phyloP scores from a whole-genome alignment of 495 filamentous ascomycete species.

The Penicillium desertorum region DNA sequence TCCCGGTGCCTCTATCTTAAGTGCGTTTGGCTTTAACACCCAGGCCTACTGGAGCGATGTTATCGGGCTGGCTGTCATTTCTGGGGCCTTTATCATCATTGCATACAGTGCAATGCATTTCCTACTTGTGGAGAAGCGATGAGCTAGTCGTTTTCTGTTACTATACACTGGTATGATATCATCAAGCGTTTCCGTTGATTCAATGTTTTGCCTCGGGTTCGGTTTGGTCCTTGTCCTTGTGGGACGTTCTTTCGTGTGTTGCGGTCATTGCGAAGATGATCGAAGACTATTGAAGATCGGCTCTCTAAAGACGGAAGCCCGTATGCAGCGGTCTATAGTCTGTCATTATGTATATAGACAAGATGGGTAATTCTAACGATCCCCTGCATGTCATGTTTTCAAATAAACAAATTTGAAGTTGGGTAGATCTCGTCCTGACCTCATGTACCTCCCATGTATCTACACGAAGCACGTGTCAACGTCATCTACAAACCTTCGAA shows the following conservation, averaged over 20 bases:
- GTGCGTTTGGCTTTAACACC: conserved; percentile 87
- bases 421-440: not conserved
- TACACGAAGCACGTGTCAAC: not conserved
- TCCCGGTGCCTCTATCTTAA: conserved; percentile 89
- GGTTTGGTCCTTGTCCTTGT: not conserved
- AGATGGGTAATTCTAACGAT: not conserved
- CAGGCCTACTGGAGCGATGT: conserved; percentile 83
- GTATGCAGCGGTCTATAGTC: not conserved
- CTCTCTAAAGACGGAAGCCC: not conserved
- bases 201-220: not conserved
- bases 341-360: conserved; percentile 8
- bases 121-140: conserved; percentile 88
- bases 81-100: conserved; percentile 78
- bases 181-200: not conserved
- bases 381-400: not conserved
- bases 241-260: not conserved
- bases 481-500: not conserved
- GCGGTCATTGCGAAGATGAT: not conserved
- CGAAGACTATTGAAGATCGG: not conserved
- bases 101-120: conserved; percentile 94
- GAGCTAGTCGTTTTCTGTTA: conserved; percentile 19
- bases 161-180: conserved; percentile 2
- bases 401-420: not conserved
- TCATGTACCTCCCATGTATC: conserved; percentile 3
- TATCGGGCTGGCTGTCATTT: conserved; percentile 77